Percentiles rank a stretch among this genome's conserved stretches.
Conservation (phyloP, 78 protist genomes). For the Monocercomonoides exilis region DNA sequence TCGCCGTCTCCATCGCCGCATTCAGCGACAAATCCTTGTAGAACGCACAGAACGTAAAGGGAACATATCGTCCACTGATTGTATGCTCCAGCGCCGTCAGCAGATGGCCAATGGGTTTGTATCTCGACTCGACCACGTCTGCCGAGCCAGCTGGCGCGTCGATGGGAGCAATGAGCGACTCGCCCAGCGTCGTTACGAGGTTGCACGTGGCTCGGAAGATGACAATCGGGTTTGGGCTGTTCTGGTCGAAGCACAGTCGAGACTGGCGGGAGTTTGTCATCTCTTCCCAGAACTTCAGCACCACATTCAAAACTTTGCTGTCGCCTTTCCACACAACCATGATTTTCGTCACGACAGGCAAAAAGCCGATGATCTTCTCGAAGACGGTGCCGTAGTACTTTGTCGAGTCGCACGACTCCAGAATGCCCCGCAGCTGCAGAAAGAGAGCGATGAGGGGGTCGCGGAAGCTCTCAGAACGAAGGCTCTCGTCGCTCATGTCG, state of each 20-base stretch:
- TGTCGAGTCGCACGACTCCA: not conserved
- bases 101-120: not conserved
- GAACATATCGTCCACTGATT: not conserved
- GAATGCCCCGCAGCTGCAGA: not conserved
- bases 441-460: not conserved
- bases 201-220: not conserved
- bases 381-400: not conserved
- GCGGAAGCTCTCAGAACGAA: not conserved
- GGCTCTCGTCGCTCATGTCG: not conserved
- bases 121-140: not conserved
- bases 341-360: not conserved
- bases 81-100: not conserved
- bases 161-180: not conserved
- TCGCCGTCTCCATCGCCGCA: not conserved
- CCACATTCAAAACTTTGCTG: not conserved
- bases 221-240: not conserved
- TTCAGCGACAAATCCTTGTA: not conserved
- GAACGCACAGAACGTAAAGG: not conserved
- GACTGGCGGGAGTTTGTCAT: not conserved
- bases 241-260: not conserved
- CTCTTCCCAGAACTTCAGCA: not conserved
- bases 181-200: not conserved
- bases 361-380: not conserved
- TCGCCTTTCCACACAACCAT: not conserved
- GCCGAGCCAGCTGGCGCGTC: not conserved